Evolutionary conservation across 202 grass and related monocot genomes (phyloP).

Genomic region (Sporobolus alterniflorus): DNA sequence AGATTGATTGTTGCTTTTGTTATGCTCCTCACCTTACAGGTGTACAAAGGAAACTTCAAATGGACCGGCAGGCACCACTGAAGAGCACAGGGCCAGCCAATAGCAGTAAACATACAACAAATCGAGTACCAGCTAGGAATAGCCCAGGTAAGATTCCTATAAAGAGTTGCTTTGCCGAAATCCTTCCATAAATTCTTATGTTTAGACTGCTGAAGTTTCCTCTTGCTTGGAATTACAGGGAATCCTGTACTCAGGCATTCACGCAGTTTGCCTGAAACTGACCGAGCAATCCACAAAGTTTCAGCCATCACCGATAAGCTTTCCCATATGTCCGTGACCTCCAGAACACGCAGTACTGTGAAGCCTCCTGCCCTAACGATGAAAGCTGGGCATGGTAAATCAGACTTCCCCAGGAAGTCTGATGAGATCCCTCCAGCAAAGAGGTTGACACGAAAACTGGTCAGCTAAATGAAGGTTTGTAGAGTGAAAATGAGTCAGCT

Average conservation of each 20-base stretch:
- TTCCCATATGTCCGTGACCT: constrained; percentile 63
- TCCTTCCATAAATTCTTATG: constrained; percentile 1
- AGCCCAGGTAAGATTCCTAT: constrained; percentile 65
- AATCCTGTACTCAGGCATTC: constrained; percentile 55
- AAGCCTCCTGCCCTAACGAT: constrained; percentile 65
- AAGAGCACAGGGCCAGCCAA: constrained; percentile 64
- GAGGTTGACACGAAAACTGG: constrained; percentile 72
- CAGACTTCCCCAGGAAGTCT: constrained; percentile 62
- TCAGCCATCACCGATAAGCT: constrained; percentile 67
- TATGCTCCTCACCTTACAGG: constrained; percentile 46
- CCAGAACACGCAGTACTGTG: constrained; percentile 37
- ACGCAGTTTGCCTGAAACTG: constrained; percentile 61
- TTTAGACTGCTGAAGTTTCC: background rate
- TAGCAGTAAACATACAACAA: constrained; percentile 58
- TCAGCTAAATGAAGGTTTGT: constrained; percentile 50
- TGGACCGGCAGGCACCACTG: constrained; percentile 73
- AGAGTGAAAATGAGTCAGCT: background rate
- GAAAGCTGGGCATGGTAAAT: constrained; percentile 79
- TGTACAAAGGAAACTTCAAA: constrained; percentile 90
- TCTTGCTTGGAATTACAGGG: constrained; percentile 31
- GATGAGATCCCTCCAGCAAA: constrained; percentile 73
- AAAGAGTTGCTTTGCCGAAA: background rate
- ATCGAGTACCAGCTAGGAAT: constrained; percentile 61
- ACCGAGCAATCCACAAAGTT: constrained; percentile 51
- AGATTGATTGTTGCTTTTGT: constrained; percentile 10